Evolutionary conservation across 805 yeast species (phyloP).

Genomic region (Saccharomycopsis olivae): DNA sequence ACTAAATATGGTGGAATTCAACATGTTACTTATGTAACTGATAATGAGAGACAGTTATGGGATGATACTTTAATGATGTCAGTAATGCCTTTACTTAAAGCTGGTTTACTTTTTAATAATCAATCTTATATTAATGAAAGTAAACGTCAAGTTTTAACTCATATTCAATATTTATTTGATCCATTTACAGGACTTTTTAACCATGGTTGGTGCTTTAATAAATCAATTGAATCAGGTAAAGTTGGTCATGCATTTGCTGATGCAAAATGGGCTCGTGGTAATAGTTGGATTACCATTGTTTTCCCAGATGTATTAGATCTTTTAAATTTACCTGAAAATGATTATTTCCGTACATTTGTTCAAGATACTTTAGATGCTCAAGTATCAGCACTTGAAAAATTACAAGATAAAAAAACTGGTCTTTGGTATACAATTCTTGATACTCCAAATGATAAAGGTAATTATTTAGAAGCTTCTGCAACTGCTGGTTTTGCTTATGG

Average conservation of each 20-base stretch:
- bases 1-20: constrained; percentile 29
- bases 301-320: constrained; percentile 29
- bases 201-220: constrained; percentile 25
- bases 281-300: constrained; percentile 29
- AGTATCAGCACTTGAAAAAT: constrained; percentile 22
- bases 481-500: constrained; percentile 31
- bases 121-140: constrained; percentile 28
- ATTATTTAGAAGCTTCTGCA: constrained; percentile 26
- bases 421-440: constrained; percentile 28
- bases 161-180: constrained; percentile 25
- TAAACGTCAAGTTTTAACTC: constrained; percentile 26
- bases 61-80: constrained; percentile 27
- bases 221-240: constrained; percentile 19
- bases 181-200: constrained; percentile 26
- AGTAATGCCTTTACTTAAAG: constrained; percentile 28
- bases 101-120: constrained; percentile 22
- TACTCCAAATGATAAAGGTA: constrained; percentile 21
- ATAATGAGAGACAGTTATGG: constrained; percentile 23
- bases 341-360: constrained; percentile 23
- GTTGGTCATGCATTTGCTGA: constrained; percentile 14
- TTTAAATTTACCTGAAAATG: constrained; percentile 23
- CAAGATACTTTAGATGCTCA: constrained; percentile 26
- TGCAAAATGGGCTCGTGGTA: constrained; percentile 30
- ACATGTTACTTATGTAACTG: constrained; percentile 26
- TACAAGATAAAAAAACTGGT: constrained; percentile 24